Percentiles rank a stretch among this genome's conserved stretches.
phyloP scores from a whole-genome alignment of 2,329 filamentous ascomycete species.

The Zasmidium citrigriseum region DNA sequence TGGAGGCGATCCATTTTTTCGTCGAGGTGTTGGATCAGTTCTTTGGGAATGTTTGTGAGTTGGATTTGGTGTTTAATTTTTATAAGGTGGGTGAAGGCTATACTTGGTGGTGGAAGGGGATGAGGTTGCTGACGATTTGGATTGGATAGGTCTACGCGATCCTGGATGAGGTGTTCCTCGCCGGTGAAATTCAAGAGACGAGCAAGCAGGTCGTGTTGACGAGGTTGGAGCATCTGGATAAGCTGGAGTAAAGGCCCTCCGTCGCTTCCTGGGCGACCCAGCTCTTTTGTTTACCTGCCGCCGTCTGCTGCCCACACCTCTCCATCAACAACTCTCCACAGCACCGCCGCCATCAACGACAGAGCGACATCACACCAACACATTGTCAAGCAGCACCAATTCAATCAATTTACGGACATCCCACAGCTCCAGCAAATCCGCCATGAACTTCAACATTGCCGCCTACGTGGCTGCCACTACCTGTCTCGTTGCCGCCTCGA shows the following conservation, averaged over 20 bases:
- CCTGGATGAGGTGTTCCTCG: slow-evolving; percentile 95
- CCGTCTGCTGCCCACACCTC: too few relatives aligned
- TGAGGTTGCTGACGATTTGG: slow-evolving; percentile 10
- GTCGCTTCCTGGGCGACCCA: background rate
- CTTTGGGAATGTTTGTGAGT: slow-evolving; percentile 98
- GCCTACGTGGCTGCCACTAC: too few relatives aligned
- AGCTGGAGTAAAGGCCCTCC: slow-evolving; percentile 69
- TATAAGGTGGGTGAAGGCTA: slow-evolving; percentile 57
- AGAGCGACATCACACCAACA: too few relatives aligned
- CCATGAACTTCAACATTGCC: too few relatives aligned
- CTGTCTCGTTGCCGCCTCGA: too few relatives aligned
- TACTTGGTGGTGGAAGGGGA: background rate
- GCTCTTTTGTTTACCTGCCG: too few relatives aligned
- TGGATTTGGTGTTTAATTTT: slow-evolving; percentile 80
- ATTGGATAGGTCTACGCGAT: slow-evolving; percentile 81
- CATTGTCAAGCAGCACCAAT: too few relatives aligned
- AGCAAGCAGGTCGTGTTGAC: slow-evolving; percentile 98
- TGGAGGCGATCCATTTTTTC: slow-evolving; percentile 99
- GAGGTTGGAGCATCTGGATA: slow-evolving; percentile 90
- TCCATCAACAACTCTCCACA: too few relatives aligned
- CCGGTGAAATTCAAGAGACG: slow-evolving; percentile 97
- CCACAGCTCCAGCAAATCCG: too few relatives aligned
- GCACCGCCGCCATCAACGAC: too few relatives aligned
- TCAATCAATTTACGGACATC: too few relatives aligned
- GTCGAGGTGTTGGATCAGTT: slow-evolving; percentile 98